Evolutionary conservation across 1,139 yeast genomes (phyloP), one percentile per base, ranked within the genome.

Genomic region (Sugiyamaella grinbergsii): DNA sequence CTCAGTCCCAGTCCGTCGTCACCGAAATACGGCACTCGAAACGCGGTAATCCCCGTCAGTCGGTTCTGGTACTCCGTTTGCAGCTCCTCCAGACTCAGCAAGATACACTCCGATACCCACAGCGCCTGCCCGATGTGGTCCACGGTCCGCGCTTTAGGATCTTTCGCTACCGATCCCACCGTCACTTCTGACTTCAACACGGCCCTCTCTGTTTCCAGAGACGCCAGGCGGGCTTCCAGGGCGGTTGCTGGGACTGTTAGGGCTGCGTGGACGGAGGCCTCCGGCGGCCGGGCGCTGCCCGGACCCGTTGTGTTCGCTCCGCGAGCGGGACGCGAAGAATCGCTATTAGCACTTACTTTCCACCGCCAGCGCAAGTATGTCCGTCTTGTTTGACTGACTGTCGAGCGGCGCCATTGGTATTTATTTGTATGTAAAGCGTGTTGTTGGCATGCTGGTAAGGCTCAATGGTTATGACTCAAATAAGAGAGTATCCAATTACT

Each of bases 11-110:
- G 52, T 13, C 62, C 60, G 19, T 50, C 54, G 8, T 52, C 51
- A 7, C 45, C 42, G 2, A 50, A 34, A 33, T 44, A 45, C 2
- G 52, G 52, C 15, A 61, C 52, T 11, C 51, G 53, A 44, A 61
- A 62, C 20, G 58, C 61, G 5, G 65, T 61, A 15, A 57, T 51
- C 2, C 65, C 65, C 1, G 62, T 57, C 11, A 62, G 51, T 32
- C 65, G 48, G 38, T 56, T 55, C 16, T 61, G 29, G 28, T 59
- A 61, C 36, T 60, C 63, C 31, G 24, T 19, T n/a, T 54, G 56
- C 11, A 61, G 50, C 18, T 49, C 22, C 20, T 47, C 49, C 23
- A 54, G 32, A 19, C 49, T 47, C 31, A 49, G 33, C 13, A 43
- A 31, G 3, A 43, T 24, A 20, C 32, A 20, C 5, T 29, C 31